Percentiles rank a stretch among this genome's conserved stretches.
Evolutionary conservation across 1,284 basidiomycete genomes (phyloP).

Genomic region (Trichosporon sp.): DNA sequence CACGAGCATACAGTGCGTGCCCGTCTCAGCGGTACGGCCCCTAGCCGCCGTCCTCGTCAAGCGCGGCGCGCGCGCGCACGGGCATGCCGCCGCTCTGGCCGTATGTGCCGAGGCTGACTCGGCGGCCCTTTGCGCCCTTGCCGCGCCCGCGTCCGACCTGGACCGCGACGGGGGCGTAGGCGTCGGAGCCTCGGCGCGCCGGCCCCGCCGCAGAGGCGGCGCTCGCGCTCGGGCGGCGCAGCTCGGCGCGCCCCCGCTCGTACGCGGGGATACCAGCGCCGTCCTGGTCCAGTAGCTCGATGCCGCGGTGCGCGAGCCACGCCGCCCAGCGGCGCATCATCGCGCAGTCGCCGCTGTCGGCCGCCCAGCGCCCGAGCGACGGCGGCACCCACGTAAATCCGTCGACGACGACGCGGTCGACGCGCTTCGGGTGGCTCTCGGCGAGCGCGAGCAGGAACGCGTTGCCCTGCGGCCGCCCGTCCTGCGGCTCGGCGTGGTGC

Average conservation of each 20-base stretch:
- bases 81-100: background rate
- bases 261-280: constrained; percentile 25
- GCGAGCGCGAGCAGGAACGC: constrained; percentile 21
- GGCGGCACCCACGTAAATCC: constrained; percentile 42
- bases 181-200: background rate
- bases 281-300: constrained; percentile 42
- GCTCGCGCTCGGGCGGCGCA: background rate
- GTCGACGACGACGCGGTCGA: constrained; percentile 31
- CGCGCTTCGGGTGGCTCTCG: background rate
- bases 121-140: background rate
- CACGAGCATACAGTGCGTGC: background rate
- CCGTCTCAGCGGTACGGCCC: background rate
- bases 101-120: background rate
- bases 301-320: constrained; percentile 19
- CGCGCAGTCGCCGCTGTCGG: constrained; percentile 37
- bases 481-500: background rate
- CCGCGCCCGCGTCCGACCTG: background rate
- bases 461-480: constrained; percentile 13
- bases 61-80: background rate
- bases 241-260: constrained; percentile 9
- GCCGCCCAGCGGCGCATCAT: constrained; percentile 39
- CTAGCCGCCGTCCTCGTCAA: constrained; percentile 3
- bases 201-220: background rate
- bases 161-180: background rate
- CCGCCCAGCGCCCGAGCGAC: constrained; percentile 33